Base-by-base conservation (phyloP, 257 asterid species). In the Lycium barbarum region DNA sequence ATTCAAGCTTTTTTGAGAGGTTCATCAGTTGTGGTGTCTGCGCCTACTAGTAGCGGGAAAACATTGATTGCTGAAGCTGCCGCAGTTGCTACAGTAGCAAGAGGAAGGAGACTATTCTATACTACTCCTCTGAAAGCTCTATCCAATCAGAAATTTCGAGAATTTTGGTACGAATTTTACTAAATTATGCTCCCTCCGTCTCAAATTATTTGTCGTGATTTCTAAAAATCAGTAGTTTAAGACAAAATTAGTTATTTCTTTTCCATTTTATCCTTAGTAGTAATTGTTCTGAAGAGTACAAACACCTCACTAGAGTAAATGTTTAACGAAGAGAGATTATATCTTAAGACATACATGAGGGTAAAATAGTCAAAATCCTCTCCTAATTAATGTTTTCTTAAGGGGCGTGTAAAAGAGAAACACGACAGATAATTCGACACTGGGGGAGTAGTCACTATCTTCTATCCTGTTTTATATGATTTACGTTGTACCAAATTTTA, bases 51-150 rank as follows among this genome's bases (percentile, higher is more conserved):
- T 88, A 97, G 99, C 85, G 99, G 99, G 22, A 97, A 97, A 90
- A 97, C 99, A 72, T 93, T 97, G 94, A 95, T 97, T 83, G 99
- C 99, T n/a, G 99, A 97, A 90, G 93, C 97, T 87, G 98, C 99
- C 36, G 99, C 98, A 10, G 96, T 97, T 85, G 97, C 99, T 51
- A 95, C 98, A 8, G 91, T 93, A 7, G 93, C 98, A 40, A 91
- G 92, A 83, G 97, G 98, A 85, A 92, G 90, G 92, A 92, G 97
- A 92, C 88, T 97, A 86, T 97, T 97, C 88, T 95, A 97, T 88
- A 97, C 98, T 26, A 95, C 99, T 81, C 99, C 99, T 85, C 90
- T 97, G 43, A 97, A 95, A 89, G 99, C 99, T 71, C 90, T 97
- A 86, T 97, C 99, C 4, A 97, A 97, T 86, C 98, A 97, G 94